phyloP scores from a whole-genome alignment of 345 rosid species.

The Murraya paniculata region DNA sequence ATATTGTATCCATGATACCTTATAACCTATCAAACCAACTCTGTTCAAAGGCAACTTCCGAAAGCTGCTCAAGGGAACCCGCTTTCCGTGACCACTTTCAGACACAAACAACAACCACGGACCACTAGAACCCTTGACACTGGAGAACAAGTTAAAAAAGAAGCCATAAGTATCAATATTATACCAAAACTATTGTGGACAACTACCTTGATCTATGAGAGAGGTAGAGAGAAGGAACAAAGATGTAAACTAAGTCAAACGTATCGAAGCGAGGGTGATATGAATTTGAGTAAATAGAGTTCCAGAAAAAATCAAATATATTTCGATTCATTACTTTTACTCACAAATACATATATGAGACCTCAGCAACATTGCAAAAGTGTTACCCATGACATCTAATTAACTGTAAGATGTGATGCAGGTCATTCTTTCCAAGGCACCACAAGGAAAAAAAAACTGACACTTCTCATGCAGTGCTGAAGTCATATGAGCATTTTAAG shows the following conservation, averaged over 20 bases:
- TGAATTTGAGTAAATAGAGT: neutral
- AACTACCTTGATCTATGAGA: neutral
- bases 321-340: neutral
- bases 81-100: constrained; percentile 88
- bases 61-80: constrained; percentile 86
- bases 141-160: constrained; percentile 18
- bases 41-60: constrained; percentile 55
- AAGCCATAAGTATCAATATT: neutral
- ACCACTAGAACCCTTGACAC: constrained; percentile 48
- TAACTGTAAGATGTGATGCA: neutral
- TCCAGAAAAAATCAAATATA: neutral
- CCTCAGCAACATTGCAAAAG: neutral
- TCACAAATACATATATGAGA: neutral
- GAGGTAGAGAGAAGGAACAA: neutral
- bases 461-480: neutral
- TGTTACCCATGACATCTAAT: neutral
- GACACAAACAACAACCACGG: constrained; percentile 91
- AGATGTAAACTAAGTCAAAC: neutral
- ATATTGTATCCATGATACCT: constrained; percentile 43
- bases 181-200: neutral
- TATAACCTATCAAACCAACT: constrained; percentile 79
- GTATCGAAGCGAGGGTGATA: neutral
- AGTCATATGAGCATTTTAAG: neutral
- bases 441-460: neutral
- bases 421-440: neutral